Percentiles rank a stretch among this genome's conserved stretches.
phyloP scores from a whole-genome alignment of 2,329 filamentous ascomycete genomes.

The Xylariaceae sp. region DNA sequence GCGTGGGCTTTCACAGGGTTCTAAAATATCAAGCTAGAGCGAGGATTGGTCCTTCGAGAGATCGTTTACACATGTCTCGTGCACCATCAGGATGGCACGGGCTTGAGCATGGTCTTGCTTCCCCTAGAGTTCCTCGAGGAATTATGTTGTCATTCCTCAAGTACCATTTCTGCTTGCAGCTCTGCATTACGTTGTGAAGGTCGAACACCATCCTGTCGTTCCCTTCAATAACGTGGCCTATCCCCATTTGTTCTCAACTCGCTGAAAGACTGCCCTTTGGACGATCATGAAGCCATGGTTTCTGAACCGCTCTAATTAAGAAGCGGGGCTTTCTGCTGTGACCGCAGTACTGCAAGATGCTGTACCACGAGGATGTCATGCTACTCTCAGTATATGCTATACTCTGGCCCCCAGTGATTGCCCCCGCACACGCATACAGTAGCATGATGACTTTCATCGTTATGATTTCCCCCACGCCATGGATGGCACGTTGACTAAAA shows the following conservation, averaged over 20 bases:
- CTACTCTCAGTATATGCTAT: too few species aligned
- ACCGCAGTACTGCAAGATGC: too few species aligned
- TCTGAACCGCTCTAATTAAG: slow-evolving; percentile 2
- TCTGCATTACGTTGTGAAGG: slow-evolving; percentile 9
- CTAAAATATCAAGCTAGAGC: slow-evolving; percentile 6
- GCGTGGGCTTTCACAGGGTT: slow-evolving; percentile 12
- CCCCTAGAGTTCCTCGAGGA: too few species aligned
- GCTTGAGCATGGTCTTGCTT: too few species aligned
- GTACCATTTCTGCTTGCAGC: slow-evolving; percentile 4
- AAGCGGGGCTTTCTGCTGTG: not conserved
- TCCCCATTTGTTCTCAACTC: slow-evolving; percentile 7
- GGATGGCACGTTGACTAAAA: too few species aligned
- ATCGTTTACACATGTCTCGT: slow-evolving; percentile 12
- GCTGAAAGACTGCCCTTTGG: slow-evolving; percentile 6
- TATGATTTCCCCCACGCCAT: too few species aligned
- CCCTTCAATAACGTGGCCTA: too few species aligned
- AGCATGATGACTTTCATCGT: too few species aligned
- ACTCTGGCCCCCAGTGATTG: too few species aligned
- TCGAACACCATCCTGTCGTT: slow-evolving; percentile 7
- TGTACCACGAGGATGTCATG: too few species aligned
- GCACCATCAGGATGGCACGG: slow-evolving; percentile 4
- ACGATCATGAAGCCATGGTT: slow-evolving; percentile 14
- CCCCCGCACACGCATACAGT: too few species aligned
- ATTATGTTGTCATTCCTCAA: too few species aligned
- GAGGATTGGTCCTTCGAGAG: slow-evolving; percentile 9